Conservation (phyloP, 441 rosid species). For the Erodium moschatum region DNA sequence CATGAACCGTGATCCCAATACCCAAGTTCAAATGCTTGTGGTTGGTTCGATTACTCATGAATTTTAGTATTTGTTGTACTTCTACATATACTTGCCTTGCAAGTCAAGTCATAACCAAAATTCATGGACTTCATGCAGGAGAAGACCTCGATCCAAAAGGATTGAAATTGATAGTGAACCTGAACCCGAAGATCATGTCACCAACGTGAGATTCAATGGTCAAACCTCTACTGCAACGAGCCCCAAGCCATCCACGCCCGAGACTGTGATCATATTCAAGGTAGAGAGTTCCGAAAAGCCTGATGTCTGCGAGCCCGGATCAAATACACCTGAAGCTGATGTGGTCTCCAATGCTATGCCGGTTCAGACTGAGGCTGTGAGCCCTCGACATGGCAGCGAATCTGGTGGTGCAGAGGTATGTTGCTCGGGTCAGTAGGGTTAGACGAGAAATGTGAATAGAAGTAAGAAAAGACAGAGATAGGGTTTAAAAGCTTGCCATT, state of each 20-base stretch:
- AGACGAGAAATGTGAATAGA: neutral
- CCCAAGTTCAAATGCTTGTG: too few relatives aligned
- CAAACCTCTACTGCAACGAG: neutral
- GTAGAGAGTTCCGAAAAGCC: neutral
- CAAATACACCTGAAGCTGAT: too few relatives aligned
- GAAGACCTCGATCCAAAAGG: constrained; percentile 14
- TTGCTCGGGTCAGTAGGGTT: neutral
- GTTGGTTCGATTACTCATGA: constrained; percentile 16
- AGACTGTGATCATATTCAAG: neutral
- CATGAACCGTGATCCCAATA: too few relatives aligned
- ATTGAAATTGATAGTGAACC: constrained; percentile 9
- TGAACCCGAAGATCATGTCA: neutral
- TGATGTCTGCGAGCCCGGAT: too few relatives aligned
- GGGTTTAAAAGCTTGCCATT: neutral
- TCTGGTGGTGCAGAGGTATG: neutral
- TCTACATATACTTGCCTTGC: neutral
- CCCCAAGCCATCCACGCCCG: neutral
- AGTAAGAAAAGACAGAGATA: neutral
- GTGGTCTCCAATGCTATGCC: too few relatives aligned
- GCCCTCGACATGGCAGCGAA: neutral
- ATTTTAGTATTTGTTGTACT: neutral
- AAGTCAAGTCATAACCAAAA: constrained; percentile 4
- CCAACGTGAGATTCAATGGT: neutral
- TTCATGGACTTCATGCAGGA: constrained; percentile 20
- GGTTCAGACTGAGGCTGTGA: neutral